phyloP scores from a whole-genome alignment of 495 filamentous ascomycete species.

The Tuber indicum region DNA sequence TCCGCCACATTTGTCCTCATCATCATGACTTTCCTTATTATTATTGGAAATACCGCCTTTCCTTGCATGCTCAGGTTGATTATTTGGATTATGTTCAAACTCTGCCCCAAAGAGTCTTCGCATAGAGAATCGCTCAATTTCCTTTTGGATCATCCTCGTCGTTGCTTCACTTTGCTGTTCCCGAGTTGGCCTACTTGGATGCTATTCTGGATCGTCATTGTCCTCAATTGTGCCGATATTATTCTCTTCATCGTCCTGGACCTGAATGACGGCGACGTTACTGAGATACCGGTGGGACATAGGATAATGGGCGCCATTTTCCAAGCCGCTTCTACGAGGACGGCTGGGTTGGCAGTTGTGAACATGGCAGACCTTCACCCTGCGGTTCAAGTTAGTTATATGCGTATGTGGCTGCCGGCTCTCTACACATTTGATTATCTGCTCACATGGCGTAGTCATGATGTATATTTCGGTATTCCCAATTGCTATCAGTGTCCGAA shows the following conservation, averaged over 20 bases:
- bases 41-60: conserved; percentile 70
- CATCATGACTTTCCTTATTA: conserved; percentile 59
- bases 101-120: conserved; percentile 46
- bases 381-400: conserved; percentile 54
- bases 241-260: conserved; percentile 58
- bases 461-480: conserved; percentile 64
- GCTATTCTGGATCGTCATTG: conserved; percentile 54
- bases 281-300: conserved; percentile 44
- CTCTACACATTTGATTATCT: conserved; percentile 25
- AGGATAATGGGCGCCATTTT: conserved; percentile 55
- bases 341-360: conserved; percentile 54
- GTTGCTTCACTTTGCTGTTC: conserved; percentile 60
- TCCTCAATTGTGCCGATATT: conserved; percentile 54
- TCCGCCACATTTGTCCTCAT: conserved; percentile 56
- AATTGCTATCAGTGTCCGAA: conserved; percentile 56
- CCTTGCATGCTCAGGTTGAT: conserved; percentile 65
- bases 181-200: conserved; percentile 57
- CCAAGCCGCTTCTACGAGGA: conserved; percentile 56
- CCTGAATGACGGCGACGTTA: conserved; percentile 47
- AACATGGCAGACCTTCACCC: conserved; percentile 55
- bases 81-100: conserved; percentile 57
- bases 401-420: conserved; percentile 43
- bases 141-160: conserved; percentile 55
- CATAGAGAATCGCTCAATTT: conserved; percentile 51
- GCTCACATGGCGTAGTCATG: conserved; percentile 48